Base-by-base conservation (phyloP, 2,329 filamentous ascomycete species). In the Tolypocladium endophyticum region DNA sequence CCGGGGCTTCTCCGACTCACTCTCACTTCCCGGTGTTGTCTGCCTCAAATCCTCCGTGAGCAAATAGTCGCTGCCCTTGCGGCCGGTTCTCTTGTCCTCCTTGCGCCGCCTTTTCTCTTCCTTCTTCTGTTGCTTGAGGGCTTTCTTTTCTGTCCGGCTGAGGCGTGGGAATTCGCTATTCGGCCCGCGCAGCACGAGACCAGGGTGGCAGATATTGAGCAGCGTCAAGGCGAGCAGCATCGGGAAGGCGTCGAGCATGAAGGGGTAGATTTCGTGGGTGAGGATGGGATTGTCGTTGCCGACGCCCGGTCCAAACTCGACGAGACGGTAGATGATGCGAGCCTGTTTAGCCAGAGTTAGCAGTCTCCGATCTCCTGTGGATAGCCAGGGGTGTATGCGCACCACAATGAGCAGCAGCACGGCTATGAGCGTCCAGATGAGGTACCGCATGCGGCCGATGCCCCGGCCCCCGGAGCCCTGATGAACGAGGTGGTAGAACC, bases 311-410 rank as follows among this genome's bases (percentile, higher is more conserved):
- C 75, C 74, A 65, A 81, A 87, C 67, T 87, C 83, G 58, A 76
- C 69, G 2, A 88, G 74, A 36, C 84, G 81, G 70, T 81, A 88
- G 63, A 85, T 78, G 67, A 87, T 86, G 39, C 84, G 80, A 35
- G 78, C 68, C 76, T 82, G 57, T 8, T 20, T 16, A 33, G 18
- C 28, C 14, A 2, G 20, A 2, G 23, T 57, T 18, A 57, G 60
- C 68, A 63, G 16, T 50, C 41, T 45, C 4, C n/a, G n/a, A 25
- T 25, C 9, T 18, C 12, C 2, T 7, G 2, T 50, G 4, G 23
- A 30, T 12, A 28, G 12, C 14, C 25, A 30, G 25, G 45, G 23
- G 45, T 23, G 18, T 18, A n/a, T 50, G 12, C 45, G 45, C 45
- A 76, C 71, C 41, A 73, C 67, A 52, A 77, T 74, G 20, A 75